phyloP scores from a whole-genome alignment of 2,329 filamentous ascomycete species.

The Curvularia sp. region DNA sequence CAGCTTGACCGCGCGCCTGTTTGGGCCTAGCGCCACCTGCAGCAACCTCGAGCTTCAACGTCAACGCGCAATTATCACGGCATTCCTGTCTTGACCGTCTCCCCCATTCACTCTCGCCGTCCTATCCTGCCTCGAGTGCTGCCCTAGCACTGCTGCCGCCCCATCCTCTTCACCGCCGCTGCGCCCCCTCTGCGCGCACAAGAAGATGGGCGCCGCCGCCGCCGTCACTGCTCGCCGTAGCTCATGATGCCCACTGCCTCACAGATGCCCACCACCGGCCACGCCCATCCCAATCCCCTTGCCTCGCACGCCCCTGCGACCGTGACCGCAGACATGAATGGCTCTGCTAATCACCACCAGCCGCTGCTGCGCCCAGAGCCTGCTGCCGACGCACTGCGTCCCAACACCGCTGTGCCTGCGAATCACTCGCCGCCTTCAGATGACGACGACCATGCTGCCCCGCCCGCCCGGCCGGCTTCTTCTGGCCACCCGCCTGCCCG shows the following conservation, averaged over 20 bases:
- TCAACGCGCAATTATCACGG: conserved; percentile 5
- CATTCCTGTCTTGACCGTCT: not conserved
- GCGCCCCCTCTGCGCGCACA: conserved; percentile 15
- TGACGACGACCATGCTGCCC: conserved; percentile 28
- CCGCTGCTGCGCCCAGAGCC: conserved; percentile 23
- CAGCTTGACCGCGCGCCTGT: conserved; percentile 19
- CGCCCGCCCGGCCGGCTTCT: conserved; percentile 58
- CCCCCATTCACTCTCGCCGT: not conserved
- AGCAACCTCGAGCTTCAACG: conserved; percentile 7
- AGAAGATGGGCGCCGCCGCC: conserved; percentile 40
- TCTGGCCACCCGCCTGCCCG: conserved; percentile 56
- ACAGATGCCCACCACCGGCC: conserved; percentile 34
- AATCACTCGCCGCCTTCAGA: conserved; percentile 25
- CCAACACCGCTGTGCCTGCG: conserved; percentile 37
- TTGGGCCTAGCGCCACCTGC: conserved; percentile 20
- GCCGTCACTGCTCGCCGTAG: conserved; percentile 30
- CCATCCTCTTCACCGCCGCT: not conserved
- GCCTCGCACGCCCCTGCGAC: conserved; percentile 36
- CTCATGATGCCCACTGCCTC: conserved; percentile 42
- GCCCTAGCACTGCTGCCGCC: not conserved
- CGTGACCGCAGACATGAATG: conserved; percentile 28
- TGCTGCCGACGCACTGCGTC: conserved; percentile 29
- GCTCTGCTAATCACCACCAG: conserved; percentile 13
- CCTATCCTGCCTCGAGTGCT: not conserved
- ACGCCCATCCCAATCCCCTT: conserved; percentile 36